Percentiles rank a stretch among this genome's conserved stretches.
These are phyloP conservation scores for Vachellia collinsii DNA, from an alignment of 306 rosid species.

Conservation along the genomic window DNA sequence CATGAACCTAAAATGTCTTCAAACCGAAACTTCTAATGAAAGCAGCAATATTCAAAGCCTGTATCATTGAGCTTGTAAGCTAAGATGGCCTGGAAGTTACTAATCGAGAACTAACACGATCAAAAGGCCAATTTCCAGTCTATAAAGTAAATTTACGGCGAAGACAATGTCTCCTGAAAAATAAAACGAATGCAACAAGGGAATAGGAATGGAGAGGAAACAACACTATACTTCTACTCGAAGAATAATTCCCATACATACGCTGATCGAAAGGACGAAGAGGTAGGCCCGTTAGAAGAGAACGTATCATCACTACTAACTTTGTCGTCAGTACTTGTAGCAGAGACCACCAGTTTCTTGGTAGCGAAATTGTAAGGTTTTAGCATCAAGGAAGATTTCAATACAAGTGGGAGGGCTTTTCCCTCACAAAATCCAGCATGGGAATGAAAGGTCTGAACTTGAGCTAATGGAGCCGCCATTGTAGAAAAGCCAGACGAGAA, in stretches of 20 bases:
- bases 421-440: slow-evolving; percentile 21
- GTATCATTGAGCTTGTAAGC: not conserved
- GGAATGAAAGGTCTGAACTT: slow-evolving; percentile 26
- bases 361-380: slow-evolving; percentile 30
- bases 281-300: slow-evolving; percentile 38
- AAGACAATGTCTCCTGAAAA: not conserved
- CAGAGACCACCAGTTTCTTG: slow-evolving; percentile 45
- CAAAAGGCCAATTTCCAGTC: not conserved
- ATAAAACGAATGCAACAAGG: not conserved
- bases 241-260: slow-evolving; percentile 8
- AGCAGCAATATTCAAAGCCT: not conserved
- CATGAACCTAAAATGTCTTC: not conserved
- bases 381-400: slow-evolving; percentile 16
- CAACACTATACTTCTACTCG: not conserved
- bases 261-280: slow-evolving; percentile 52
- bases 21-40: not conserved
- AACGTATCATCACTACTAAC: slow-evolving; percentile 25
- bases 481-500: not conserved
- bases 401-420: not conserved
- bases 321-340: slow-evolving; percentile 34
- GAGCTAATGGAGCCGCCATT: slow-evolving; percentile 55
- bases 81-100: not conserved
- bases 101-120: not conserved
- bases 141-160: not conserved
- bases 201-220: not conserved